Conservation (phyloP, 306 rosid species). For the Trichosanthes truncata region DNA sequence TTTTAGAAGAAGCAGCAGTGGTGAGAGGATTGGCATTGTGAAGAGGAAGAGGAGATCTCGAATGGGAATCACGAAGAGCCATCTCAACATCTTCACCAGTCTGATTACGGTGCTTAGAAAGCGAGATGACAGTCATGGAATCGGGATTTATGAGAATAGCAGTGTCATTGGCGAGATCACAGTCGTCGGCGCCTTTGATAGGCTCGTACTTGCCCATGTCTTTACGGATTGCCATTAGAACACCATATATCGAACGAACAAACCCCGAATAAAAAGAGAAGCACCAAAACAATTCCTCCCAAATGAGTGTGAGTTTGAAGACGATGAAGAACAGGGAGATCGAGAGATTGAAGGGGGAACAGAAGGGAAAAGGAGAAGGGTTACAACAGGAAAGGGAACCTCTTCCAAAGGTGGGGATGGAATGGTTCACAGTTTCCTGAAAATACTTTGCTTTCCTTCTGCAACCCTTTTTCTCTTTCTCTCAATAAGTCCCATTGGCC, state of each 20-base stretch:
- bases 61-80: constrained; percentile 35
- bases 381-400: neutral
- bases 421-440: neutral
- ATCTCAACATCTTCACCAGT: constrained; percentile 43
- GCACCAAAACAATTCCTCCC: neutral
- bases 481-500: neutral
- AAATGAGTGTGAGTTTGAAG: neutral
- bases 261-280: too few species aligned
- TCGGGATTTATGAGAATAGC: constrained; percentile 4
- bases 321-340: neutral
- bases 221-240: neutral
- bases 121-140: neutral
- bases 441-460: neutral
- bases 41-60: constrained; percentile 24
- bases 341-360: neutral
- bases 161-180: constrained; percentile 5
- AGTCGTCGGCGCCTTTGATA: constrained; percentile 13
- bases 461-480: neutral
- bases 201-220: constrained; percentile 21
- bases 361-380: neutral
- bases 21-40: constrained; percentile 5
- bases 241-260: neutral
- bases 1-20: constrained; percentile 1
- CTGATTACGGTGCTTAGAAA: neutral
- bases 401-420: neutral